phyloP scores from a whole-genome alignment of 1,284 basidiomycete genomes.

The Rhodotorula glutinis region DNA sequence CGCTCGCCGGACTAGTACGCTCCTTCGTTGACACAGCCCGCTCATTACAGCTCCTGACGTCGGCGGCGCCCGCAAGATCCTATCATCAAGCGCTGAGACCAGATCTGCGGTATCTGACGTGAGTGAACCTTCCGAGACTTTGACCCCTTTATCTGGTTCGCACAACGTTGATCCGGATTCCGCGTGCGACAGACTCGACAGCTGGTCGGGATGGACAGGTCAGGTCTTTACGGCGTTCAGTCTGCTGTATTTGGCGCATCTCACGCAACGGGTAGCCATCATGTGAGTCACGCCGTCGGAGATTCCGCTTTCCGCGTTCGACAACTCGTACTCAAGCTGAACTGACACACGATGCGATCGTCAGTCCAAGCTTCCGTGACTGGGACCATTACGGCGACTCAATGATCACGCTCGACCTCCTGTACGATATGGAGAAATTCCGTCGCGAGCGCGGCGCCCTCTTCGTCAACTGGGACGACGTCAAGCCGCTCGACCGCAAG shows the following conservation, averaged over 20 bases:
- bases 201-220: conserved; percentile 20
- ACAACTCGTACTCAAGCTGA: too few species aligned
- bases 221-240: conserved; percentile 28
- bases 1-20: not conserved
- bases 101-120: conserved; percentile 30
- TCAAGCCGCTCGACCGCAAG: conserved; percentile 28
- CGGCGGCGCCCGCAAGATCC: conserved; percentile 17
- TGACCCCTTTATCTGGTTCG: not conserved
- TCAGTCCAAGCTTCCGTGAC: conserved; percentile 30
- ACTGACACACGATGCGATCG: too few species aligned
- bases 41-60: conserved; percentile 13
- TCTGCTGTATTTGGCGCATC: conserved; percentile 27
- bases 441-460: conserved; percentile 22
- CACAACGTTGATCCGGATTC: not conserved
- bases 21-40: not conserved
- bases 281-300: conserved; percentile 10
- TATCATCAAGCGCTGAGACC: conserved; percentile 22
- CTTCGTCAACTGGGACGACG: conserved; percentile 34
- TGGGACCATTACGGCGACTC: conserved; percentile 29
- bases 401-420: conserved; percentile 27
- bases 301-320: not conserved
- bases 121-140: not conserved
- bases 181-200: not conserved
- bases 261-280: conserved; percentile 31
- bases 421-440: conserved; percentile 35